These are phyloP conservation scores for Triadica sebifera DNA, from an alignment of 345 rosid genomes.

Conservation along the genomic window DNA sequence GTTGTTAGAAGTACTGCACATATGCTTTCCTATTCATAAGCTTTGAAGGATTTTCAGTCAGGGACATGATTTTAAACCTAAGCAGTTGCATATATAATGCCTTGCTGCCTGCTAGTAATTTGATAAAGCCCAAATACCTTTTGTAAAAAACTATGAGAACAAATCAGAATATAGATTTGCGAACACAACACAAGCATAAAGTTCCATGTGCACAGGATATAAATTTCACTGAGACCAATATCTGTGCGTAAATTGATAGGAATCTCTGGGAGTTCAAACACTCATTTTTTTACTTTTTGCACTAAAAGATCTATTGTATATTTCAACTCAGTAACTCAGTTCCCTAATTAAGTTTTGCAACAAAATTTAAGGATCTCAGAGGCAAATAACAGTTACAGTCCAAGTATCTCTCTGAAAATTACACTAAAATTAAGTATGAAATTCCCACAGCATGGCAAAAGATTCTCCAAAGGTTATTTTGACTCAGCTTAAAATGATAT, in stretches of 20 bases:
- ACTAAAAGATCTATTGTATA: neutral
- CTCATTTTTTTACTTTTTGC: neutral
- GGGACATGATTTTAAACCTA: neutral
- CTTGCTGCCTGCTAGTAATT: neutral
- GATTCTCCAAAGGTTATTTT: constrained; percentile 1
- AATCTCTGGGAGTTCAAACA: neutral
- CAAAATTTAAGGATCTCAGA: neutral
- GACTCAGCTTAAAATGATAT: neutral
- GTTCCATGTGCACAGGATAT: neutral
- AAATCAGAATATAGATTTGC: neutral
- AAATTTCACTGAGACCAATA: neutral
- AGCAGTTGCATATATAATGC: neutral
- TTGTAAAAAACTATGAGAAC: neutral
- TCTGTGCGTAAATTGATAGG: neutral
- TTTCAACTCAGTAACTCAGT: neutral
- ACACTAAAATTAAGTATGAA: neutral
- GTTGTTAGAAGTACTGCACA: neutral
- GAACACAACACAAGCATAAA: neutral
- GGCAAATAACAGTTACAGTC: neutral
- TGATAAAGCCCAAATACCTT: neutral
- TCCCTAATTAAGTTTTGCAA: neutral
- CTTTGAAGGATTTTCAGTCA: neutral
- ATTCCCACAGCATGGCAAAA: neutral
- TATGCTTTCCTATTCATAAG: neutral
- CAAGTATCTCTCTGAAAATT: neutral